Percentiles rank a stretch among this genome's conserved stretches.
phyloP scores from a whole-genome alignment of 768 basidiomycete genomes.

The Rhizopogon vulgaris region DNA sequence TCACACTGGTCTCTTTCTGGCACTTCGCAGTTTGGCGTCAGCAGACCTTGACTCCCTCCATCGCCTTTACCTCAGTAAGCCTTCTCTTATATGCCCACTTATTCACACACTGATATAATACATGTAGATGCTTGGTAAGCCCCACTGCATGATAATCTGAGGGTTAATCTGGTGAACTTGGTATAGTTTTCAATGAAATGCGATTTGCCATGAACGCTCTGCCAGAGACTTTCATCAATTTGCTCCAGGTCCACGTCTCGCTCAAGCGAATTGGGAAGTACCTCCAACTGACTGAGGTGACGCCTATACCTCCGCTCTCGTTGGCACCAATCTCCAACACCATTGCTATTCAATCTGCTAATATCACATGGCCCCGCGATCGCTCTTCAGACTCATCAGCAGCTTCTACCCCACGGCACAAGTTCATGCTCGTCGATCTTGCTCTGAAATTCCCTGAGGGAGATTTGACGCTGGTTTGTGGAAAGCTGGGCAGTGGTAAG shows the following conservation, averaged over 20 bases:
- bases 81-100: constrained; percentile 8
- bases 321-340: constrained; percentile 40
- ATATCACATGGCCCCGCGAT: constrained; percentile 87
- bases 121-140: constrained; percentile 36
- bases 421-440: constrained; percentile 78
- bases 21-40: constrained; percentile 69
- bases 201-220: constrained; percentile 83
- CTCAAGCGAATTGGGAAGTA: constrained; percentile 90
- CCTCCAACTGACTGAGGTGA: constrained; percentile 67
- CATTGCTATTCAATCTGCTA: constrained; percentile 78
- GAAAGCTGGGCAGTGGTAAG: constrained; percentile 87
- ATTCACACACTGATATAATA: neutral
- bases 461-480: constrained; percentile 78
- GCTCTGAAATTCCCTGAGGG: constrained; percentile 72
- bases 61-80: constrained; percentile 69
- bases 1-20: constrained; percentile 59
- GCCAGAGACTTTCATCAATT: constrained; percentile 87
- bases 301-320: constrained; percentile 49
- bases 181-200: constrained; percentile 77
- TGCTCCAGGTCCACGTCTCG: constrained; percentile 83
- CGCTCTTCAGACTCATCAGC: constrained; percentile 50
- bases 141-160: neutral
- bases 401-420: constrained; percentile 66
- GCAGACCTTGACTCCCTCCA: constrained; percentile 70
- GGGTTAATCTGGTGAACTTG: neutral